A percentile compares a stretch with the other conserved stretches of the same genome.
phyloP scores from a whole-genome alignment of 805 yeast species.

The Huiozyma naganishii region DNA sequence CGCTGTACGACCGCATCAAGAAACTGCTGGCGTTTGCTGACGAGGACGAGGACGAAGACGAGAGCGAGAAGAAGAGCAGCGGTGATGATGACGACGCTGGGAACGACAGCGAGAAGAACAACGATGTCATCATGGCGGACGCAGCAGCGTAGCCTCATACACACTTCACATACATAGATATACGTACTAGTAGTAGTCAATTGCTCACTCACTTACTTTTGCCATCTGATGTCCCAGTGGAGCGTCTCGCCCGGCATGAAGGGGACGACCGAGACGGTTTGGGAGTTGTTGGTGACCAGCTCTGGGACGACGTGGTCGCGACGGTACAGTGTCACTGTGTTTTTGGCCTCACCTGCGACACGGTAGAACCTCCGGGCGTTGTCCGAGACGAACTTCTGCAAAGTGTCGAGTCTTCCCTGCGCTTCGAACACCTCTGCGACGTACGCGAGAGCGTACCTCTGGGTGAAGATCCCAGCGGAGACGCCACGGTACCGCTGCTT shows the following conservation, averaged over 20 bases:
- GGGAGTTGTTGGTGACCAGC: constrained; percentile 25
- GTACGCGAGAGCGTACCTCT: constrained; percentile 69
- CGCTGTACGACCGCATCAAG: constrained; percentile 39
- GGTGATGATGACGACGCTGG: constrained; percentile 6
- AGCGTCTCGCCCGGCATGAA: constrained; percentile 74
- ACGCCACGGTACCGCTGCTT: constrained; percentile 74
- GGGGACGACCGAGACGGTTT: constrained; percentile 31
- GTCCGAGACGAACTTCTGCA: constrained; percentile 66
- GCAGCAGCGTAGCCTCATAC: constrained; percentile 1
- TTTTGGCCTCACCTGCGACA: constrained; percentile 18
- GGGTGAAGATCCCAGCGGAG: constrained; percentile 98
- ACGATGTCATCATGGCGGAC: constrained; percentile 2
- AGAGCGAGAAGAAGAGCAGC: constrained; percentile 8
- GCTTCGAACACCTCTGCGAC: constrained; percentile 78
- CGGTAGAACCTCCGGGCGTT: constrained; percentile 65
- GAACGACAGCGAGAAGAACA: constrained; percentile 1
- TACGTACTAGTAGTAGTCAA: background rate
- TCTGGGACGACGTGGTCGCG: constrained; percentile 54
- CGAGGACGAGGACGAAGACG: constrained; percentile 13
- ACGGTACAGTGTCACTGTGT: constrained; percentile 33
- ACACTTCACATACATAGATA: background rate
- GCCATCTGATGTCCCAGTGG: constrained; percentile 70
- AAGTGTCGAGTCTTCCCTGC: constrained; percentile 48
- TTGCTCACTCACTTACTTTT: background rate
- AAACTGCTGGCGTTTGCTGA: constrained; percentile 34